These are phyloP conservation scores for Apiospora saccharicola DNA, from an alignment of 2,329 filamentous ascomycete species.

Conservation along the genomic window DNA sequence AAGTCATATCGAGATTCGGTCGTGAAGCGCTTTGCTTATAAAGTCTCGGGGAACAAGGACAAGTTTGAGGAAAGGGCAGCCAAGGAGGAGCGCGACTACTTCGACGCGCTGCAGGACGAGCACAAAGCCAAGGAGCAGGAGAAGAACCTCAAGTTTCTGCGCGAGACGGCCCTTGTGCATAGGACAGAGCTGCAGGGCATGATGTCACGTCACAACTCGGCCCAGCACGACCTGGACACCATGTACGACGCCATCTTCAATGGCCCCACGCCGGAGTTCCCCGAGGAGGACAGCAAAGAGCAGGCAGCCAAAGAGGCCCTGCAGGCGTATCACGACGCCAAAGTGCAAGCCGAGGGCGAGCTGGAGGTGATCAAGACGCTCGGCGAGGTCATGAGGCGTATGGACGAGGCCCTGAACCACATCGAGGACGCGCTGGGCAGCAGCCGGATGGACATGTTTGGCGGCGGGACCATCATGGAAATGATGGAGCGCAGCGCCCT, in stretches of 20 bases:
- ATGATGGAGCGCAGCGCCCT: slow-evolving; percentile 63
- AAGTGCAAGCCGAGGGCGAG: slow-evolving; percentile 48
- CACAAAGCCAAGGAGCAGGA: slow-evolving; percentile 53
- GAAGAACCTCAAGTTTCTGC: slow-evolving; percentile 48
- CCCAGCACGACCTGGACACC: slow-evolving; percentile 56
- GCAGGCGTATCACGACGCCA: slow-evolving; percentile 47
- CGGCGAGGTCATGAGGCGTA: slow-evolving; percentile 45
- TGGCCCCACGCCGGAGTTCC: slow-evolving; percentile 59
- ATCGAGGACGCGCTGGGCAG: slow-evolving; percentile 40
- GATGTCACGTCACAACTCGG: slow-evolving; percentile 45
- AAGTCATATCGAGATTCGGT: slow-evolving; percentile 60
- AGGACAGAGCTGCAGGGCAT: slow-evolving; percentile 46
- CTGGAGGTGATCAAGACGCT: slow-evolving; percentile 50
- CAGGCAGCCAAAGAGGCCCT: slow-evolving; percentile 43
- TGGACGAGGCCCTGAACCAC: slow-evolving; percentile 45
- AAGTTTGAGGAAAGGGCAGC: slow-evolving; percentile 56
- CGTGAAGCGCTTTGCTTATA: slow-evolving; percentile 59
- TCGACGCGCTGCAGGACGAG: slow-evolving; percentile 58
- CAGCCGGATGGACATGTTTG: slow-evolving; percentile 54
- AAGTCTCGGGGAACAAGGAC: slow-evolving; percentile 56
- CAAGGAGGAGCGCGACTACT: slow-evolving; percentile 63
- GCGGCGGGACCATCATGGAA: slow-evolving; percentile 54
- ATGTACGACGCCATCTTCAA: slow-evolving; percentile 63
- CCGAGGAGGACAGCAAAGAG: slow-evolving; percentile 60
- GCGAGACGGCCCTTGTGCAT: slow-evolving; percentile 48